Conservation (phyloP, 371 early-diverging fungal genomes). For the Mortierella sp. region DNA sequence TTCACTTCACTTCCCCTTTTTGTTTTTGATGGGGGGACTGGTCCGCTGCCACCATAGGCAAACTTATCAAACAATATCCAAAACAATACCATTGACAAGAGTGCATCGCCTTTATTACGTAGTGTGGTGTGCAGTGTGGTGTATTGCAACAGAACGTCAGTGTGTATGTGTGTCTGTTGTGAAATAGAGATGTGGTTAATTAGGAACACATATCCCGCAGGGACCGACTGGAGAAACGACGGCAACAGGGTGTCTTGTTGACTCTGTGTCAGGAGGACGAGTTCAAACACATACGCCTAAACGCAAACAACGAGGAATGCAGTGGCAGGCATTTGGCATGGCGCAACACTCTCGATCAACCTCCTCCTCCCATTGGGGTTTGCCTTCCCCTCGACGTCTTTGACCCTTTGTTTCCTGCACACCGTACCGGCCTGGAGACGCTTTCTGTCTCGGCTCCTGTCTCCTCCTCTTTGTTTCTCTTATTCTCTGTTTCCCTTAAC, state of each 20-base stretch:
- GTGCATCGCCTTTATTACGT: not conserved
- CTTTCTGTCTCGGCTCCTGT: not conserved
- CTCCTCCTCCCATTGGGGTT: not conserved
- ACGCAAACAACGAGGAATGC: not conserved
- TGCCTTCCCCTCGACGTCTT: not conserved
- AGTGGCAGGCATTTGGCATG: too few relatives aligned
- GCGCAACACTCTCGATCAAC: not conserved
- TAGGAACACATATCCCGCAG: not conserved
- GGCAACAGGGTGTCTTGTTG: not conserved
- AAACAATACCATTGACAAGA: not conserved
- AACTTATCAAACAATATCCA: not conserved
- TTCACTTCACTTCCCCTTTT: conserved; percentile 1
- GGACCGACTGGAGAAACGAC: not conserved
- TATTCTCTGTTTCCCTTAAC: not conserved
- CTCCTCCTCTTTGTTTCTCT: not conserved
- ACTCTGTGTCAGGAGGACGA: not conserved
- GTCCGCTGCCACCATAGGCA: not conserved
- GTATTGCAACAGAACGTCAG: not conserved
- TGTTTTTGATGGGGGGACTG: not conserved
- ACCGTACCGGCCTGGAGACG: not conserved
- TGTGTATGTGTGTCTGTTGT: not conserved
- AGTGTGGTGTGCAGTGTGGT: conserved; percentile 8
- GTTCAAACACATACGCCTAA: not conserved
- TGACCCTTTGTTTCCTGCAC: not conserved
- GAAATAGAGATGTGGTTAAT: conserved; percentile 3